phyloP scores from a whole-genome alignment of 2,329 filamentous ascomycete species.

The Fusarium robinianum region DNA sequence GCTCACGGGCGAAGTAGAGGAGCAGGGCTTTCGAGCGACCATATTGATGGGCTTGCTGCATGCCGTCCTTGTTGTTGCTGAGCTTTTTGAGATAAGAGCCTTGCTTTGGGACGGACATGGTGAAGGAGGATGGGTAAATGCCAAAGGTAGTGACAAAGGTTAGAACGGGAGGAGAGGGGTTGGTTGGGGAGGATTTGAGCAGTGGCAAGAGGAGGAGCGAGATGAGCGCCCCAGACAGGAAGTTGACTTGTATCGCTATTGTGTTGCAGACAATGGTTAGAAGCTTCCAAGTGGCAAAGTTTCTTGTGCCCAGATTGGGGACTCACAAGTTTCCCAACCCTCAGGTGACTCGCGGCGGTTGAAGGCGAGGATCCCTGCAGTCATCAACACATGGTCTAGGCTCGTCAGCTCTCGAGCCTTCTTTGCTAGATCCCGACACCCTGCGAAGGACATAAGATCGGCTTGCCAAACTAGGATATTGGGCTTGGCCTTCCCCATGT shows the following conservation, averaged over 20 bases:
- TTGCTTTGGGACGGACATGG: conserved; percentile 40
- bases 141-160: conserved; percentile 47
- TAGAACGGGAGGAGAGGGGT: conserved; percentile 42
- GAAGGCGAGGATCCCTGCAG: conserved; percentile 45
- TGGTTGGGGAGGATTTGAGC: conserved; percentile 40
- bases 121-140: conserved; percentile 45
- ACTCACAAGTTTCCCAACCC: conserved; percentile 46
- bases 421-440: conserved; percentile 39
- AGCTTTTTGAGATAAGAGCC: conserved; percentile 43
- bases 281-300: background rate
- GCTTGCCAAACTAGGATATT: conserved; percentile 44
- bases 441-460: conserved; percentile 44
- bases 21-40: conserved; percentile 45
- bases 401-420: conserved; percentile 36
- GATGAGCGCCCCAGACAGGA: conserved; percentile 42
- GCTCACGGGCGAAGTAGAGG: conserved; percentile 45
- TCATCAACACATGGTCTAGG: conserved; percentile 45
- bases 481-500: conserved; percentile 32
- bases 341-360: conserved; percentile 43
- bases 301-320: background rate
- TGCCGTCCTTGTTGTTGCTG: conserved; percentile 44
- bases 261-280: conserved; percentile 7
- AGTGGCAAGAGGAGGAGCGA: conserved; percentile 41
- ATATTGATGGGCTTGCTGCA: conserved; percentile 45
- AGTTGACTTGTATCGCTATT: conserved; percentile 45